Conservation (phyloP, 177 flowering plant species). For the Tripterygium wilfordii region DNA sequence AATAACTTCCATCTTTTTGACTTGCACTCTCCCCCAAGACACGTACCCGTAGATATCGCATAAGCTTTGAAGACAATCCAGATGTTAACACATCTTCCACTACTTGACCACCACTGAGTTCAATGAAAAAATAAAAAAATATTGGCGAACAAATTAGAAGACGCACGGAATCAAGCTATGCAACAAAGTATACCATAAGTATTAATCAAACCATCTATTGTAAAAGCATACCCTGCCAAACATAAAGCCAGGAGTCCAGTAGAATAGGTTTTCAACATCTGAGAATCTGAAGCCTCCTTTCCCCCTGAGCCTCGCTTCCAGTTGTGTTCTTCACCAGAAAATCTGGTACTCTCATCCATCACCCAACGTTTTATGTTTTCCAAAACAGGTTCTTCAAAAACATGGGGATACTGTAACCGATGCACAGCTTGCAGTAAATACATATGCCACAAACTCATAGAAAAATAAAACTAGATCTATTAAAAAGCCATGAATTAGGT, state of each 20-base stretch:
- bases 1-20: constrained; percentile 54
- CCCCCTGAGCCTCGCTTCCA: constrained; percentile 32
- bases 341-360: constrained; percentile 54
- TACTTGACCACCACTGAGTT: constrained; percentile 5
- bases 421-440: constrained; percentile 6
- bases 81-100: constrained; percentile 6
- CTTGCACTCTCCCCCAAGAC: constrained; percentile 69
- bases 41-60: constrained; percentile 14
- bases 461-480: too few relatives aligned
- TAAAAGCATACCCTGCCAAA: constrained; percentile 54
- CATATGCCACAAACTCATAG: too few relatives aligned
- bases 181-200: too few relatives aligned
- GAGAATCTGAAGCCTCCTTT: constrained; percentile 61
- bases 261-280: constrained; percentile 81
- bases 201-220: constrained; percentile 4
- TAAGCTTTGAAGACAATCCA: constrained; percentile 4
- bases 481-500: background rate
- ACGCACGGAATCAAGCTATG: too few relatives aligned
- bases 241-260: constrained; percentile 88
- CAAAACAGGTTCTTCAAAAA: constrained; percentile 73
- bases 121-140: background rate
- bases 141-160: too few relatives aligned
- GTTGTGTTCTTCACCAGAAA: constrained; percentile 37
- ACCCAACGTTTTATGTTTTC: constrained; percentile 81
- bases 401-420: constrained; percentile 78